phyloP scores from a whole-genome alignment of 2,329 filamentous ascomycete genomes.

The Aspergillus ochraceus region DNA sequence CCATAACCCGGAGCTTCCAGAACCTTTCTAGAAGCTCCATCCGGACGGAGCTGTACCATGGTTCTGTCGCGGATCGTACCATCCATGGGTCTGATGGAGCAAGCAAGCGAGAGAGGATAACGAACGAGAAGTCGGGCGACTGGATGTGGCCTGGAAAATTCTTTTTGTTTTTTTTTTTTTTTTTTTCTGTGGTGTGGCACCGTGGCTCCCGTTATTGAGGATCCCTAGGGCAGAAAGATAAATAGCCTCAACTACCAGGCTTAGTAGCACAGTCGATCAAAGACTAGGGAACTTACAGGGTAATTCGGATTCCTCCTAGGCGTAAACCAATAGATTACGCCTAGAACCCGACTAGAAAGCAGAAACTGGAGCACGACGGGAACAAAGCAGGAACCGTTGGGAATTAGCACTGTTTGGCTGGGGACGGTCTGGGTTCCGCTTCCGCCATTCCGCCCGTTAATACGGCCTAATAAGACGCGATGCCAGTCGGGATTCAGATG shows the following conservation, averaged over 20 bases:
- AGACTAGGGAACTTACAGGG: background rate
- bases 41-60: constrained; percentile 5
- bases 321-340: background rate
- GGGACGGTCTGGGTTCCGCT: background rate
- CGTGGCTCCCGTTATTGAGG: background rate
- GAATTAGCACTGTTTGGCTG: background rate
- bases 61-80: constrained; percentile 6
- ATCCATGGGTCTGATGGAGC: background rate
- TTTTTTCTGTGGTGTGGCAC: background rate
- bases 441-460: background rate
- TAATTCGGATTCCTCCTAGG: background rate
- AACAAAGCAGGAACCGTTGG: background rate
- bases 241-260: background rate
- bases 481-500: background rate
- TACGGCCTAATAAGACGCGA: background rate
- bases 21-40: constrained; percentile 5
- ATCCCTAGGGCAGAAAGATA: background rate
- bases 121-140: background rate
- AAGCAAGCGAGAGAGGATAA: background rate
- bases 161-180: background rate
- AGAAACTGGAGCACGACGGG: background rate
- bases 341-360: background rate
- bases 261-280: background rate
- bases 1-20: background rate
- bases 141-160: background rate